phyloP scores from a whole-genome alignment of 345 rosid species.

The Iberis pinnata region DNA sequence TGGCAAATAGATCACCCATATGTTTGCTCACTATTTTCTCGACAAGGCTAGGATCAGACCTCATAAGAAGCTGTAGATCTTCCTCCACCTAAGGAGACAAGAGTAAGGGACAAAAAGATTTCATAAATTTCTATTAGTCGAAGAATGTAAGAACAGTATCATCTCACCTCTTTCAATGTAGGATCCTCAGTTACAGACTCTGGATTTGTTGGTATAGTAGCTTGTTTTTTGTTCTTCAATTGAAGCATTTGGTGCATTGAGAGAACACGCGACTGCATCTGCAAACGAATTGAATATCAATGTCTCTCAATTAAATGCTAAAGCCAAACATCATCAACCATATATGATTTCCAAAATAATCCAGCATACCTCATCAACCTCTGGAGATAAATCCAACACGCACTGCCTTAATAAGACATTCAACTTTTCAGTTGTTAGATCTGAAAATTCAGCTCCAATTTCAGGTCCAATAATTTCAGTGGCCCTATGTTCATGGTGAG shows the following conservation, averaged over 20 bases:
- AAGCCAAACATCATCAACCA: slow-evolving; percentile 4
- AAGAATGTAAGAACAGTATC: no score
- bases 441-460: slow-evolving; percentile 25
- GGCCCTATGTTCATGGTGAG: background rate
- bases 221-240: slow-evolving; percentile 8
- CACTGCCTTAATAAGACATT: slow-evolving; percentile 25
- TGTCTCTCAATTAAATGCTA: background rate
- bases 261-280: slow-evolving; percentile 22
- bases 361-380: slow-evolving; percentile 22
- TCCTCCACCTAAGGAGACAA: slow-evolving; percentile 16
- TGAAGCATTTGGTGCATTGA: slow-evolving; percentile 1
- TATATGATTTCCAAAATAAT: background rate
- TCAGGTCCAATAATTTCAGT: slow-evolving; percentile 22
- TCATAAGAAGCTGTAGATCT: slow-evolving; percentile 15
- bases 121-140: no score
- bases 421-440: slow-evolving; percentile 18
- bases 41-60: slow-evolving; percentile 20
- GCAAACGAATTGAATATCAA: slow-evolving; percentile 6
- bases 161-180: slow-evolving; percentile 10
- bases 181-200: slow-evolving; percentile 6
- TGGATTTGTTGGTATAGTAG: background rate
- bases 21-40: slow-evolving; percentile 13
- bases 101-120: slow-evolving; percentile 2
- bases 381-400: slow-evolving; percentile 11
- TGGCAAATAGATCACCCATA: slow-evolving; percentile 12